Conservation (phyloP, 2,329 filamentous ascomycete genomes). For the Alternaria atra region DNA sequence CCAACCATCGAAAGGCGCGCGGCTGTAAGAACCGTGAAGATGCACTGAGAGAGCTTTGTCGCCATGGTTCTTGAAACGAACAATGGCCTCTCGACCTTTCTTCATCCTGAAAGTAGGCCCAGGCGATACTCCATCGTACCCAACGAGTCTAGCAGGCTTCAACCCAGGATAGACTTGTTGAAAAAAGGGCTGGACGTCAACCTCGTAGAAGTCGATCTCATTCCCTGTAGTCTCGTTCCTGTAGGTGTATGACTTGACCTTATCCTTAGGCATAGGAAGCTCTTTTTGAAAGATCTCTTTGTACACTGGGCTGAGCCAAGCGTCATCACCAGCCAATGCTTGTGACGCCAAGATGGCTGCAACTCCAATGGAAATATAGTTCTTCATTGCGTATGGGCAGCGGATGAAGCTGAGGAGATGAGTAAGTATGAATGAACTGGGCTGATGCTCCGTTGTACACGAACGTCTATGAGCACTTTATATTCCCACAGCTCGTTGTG, state of each 20-base stretch:
- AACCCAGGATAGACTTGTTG: conserved; percentile 57
- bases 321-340: conserved; percentile 28
- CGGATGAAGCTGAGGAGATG: neutral
- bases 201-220: conserved; percentile 59
- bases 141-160: conserved; percentile 54
- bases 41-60: conserved; percentile 60
- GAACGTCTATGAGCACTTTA: conserved; percentile 14
- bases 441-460: conserved; percentile 3
- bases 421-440: conserved; percentile 19
- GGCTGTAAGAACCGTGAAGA: conserved; percentile 63
- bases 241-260: conserved; percentile 48
- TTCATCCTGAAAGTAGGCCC: conserved; percentile 64
- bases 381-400: conserved; percentile 22
- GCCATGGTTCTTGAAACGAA: conserved; percentile 65
- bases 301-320: conserved; percentile 48
- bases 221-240: conserved; percentile 48
- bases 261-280: conserved; percentile 58
- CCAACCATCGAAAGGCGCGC: conserved; percentile 63
- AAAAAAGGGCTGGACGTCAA: conserved; percentile 56
- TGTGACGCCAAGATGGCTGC: conserved; percentile 25
- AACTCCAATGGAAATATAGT: conserved; percentile 20
- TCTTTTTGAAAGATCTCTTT: conserved; percentile 48
- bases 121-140: conserved; percentile 66
- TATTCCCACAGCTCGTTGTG: neutral
- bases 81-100: conserved; percentile 61